These are phyloP conservation scores for Haematococcus sp. DNA, from an alignment of 139 green algal species.

Conservation along the genomic window DNA sequence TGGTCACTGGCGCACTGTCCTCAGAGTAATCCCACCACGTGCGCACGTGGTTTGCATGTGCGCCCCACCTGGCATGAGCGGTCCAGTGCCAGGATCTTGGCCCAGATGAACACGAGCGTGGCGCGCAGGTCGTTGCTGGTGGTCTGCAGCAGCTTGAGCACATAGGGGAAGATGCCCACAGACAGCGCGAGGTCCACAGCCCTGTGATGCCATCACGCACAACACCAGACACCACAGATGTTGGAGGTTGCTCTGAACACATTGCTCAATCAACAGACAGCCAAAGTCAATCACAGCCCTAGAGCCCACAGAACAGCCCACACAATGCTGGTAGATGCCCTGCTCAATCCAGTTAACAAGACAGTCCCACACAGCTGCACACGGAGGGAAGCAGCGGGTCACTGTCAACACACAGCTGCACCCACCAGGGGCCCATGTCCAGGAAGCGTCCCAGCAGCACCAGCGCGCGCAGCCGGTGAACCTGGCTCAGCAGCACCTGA, in stretches of 20 bases:
- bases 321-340: no score
- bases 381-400: no score
- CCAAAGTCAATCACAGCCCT: no score
- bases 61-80: slow-evolving; percentile 69
- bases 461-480: slow-evolving; percentile 90
- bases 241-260: no score
- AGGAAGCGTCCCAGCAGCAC: slow-evolving; percentile 94
- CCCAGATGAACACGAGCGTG: slow-evolving; percentile 99
- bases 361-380: no score
- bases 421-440: slow-evolving; percentile 92
- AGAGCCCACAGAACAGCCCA: no score
- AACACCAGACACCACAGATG: no score
- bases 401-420: no score
- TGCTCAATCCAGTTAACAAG: no score
- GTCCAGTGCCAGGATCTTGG: slow-evolving; percentile 97
- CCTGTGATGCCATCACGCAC: no score
- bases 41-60: not conserved
- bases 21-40: not conserved
- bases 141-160: slow-evolving; percentile 99
- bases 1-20: no score
- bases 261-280: no score
- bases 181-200: slow-evolving; percentile 94
- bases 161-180: slow-evolving; percentile 99
- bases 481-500: slow-evolving; percentile 95
- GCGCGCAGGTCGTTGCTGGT: slow-evolving; percentile 85